phyloP scores from a whole-genome alignment of 2,329 filamentous ascomycete genomes.

The Calonectria hongkongensis region DNA sequence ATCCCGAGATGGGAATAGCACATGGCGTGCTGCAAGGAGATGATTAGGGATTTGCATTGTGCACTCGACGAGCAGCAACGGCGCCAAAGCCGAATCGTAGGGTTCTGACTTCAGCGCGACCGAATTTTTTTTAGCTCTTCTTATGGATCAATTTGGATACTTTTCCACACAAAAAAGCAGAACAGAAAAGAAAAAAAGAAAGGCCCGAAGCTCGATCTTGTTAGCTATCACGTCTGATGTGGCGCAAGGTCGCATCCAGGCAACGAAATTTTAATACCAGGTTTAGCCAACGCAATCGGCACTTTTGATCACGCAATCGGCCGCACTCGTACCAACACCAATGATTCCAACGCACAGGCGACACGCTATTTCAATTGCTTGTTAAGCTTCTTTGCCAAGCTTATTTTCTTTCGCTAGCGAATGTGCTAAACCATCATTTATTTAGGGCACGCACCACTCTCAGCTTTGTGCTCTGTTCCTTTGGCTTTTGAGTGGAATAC shows the following conservation, averaged over 20 bases:
- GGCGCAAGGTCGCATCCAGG: neutral
- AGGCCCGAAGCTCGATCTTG: too few species aligned
- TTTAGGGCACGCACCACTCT: neutral
- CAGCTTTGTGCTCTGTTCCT: too few species aligned
- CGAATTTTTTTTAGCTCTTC: neutral
- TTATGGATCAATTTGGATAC: neutral
- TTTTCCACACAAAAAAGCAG: neutral
- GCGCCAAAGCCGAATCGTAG: neutral
- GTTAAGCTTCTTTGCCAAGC: constrained; percentile 22
- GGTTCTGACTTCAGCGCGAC: too few species aligned
- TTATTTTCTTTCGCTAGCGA: neutral
- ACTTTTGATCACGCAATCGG: constrained; percentile 14
- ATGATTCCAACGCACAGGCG: neutral
- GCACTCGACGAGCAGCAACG: neutral
- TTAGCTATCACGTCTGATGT: neutral
- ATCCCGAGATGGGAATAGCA: constrained; percentile 4
- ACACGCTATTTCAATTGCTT: neutral
- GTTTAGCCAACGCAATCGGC: constrained; percentile 6
- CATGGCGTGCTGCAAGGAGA: constrained; percentile 13
- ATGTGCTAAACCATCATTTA: neutral
- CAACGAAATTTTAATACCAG: neutral
- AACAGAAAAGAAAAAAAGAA: too few species aligned
- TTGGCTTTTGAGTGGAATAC: too few species aligned
- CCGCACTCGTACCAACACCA: neutral
- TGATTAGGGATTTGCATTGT: neutral